Conservation (phyloP, 1,139 yeast species). For the Hemisphaericaspora subhashii region DNA sequence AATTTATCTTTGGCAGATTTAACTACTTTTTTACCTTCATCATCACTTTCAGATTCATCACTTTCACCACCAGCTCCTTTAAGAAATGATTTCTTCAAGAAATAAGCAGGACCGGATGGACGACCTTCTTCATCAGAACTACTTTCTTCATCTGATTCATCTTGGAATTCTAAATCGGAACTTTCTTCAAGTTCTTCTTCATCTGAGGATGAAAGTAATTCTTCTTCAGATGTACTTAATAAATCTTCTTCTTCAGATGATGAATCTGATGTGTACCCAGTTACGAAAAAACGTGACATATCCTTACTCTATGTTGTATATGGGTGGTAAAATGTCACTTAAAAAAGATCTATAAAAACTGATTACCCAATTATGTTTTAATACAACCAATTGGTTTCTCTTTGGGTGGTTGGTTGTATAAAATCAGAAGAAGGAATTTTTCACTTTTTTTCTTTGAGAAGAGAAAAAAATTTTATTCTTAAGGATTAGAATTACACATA, state of each 20-base stretch:
- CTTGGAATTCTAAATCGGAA: conserved; percentile 44
- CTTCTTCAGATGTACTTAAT: conserved; percentile 70
- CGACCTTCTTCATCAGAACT: conserved; percentile 42
- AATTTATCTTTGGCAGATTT: conserved; percentile 93
- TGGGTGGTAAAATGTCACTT: neutral
- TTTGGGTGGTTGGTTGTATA: neutral
- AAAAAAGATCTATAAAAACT: neutral
- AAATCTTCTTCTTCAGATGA: conserved; percentile 79
- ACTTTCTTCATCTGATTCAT: conserved; percentile 43
- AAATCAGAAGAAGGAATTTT: neutral
- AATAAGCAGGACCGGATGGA: conserved; percentile 56
- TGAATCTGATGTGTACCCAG: conserved; percentile 60
- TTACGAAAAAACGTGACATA: conserved; percentile 79
- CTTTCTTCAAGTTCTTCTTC: conserved; percentile 29
- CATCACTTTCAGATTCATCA: conserved; percentile 58
- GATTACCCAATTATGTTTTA: no score
- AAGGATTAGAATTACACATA: neutral
- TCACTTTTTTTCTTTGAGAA: neutral
- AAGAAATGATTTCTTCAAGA: conserved; percentile 54
- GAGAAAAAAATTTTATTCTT: conserved; percentile 2
- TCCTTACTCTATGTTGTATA: conserved; percentile 1
- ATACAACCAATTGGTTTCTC: neutral
- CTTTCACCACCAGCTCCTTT: conserved; percentile 54
- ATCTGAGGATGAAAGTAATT: conserved; percentile 48
- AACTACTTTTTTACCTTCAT: conserved; percentile 78